Evolutionary conservation across 768 basidiomycete genomes (phyloP), one percentile per base, ranked within the genome.

Genomic region (Filobasidium wieringae): DNA sequence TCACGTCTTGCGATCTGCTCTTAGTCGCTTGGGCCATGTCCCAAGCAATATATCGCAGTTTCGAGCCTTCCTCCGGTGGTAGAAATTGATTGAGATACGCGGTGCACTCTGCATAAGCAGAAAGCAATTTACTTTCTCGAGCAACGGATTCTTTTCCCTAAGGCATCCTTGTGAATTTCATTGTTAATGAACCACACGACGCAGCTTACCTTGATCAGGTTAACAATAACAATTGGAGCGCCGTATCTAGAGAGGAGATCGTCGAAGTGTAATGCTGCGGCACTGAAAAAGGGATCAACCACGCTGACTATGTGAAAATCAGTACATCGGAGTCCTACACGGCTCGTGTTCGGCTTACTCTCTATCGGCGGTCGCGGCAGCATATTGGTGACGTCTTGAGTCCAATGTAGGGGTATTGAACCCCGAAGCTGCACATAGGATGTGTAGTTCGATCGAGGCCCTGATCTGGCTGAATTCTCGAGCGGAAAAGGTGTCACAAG

Each of bases 351-450:
- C 24, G 17, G 74, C 86, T 62, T 59, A 96, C 92, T 90, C 76
- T 96, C 89, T 40, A 99, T 95, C 1, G 92, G 93, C 1, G 95
- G 95, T 63, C 85, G 84, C 0, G 90, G 87, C n/a, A 78, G 85
- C 82, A 93, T 89, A 53, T 83, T 84, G 43, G 81, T 88, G 1
- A 82, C 84, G 61, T 97, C 95, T 71, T 99, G 93, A 12, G 87
- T 87, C 95, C 95, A 99, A 69, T 86, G 91, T 2, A 97, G 79
- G 0, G 95, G 95, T 33, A 99, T 96, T 60, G 88, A 91, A 7
- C 93, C 93, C 22, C 93, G 80, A 70, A 92, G 91, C 76, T 97
- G 93, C 2, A 97, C 89, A 71, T 90, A 96, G 61, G 88, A 90
- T 0, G 95, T 95, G 68, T 88, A 96, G 53, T 87, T 84, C 0